Evolutionary conservation across 306 rosid species (phyloP), one percentile per base, ranked within the genome.

Genomic region (Lithocarpus polystachyus): DNA sequence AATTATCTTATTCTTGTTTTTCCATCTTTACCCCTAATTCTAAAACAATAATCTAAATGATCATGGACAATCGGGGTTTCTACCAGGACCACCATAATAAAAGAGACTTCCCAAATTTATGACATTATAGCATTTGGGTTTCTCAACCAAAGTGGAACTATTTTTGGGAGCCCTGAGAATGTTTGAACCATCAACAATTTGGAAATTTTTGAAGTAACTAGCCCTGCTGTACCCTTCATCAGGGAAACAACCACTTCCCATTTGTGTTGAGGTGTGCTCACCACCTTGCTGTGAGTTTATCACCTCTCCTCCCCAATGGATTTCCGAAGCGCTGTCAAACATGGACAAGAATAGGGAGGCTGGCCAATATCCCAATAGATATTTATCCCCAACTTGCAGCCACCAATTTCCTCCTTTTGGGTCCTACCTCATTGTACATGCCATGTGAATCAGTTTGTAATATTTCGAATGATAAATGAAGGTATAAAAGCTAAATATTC

Each of bases 201-300:
- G 88, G 72, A 88, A 79, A 77, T 88, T 84, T 56, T 84, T 88
- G 82, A 88, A 84, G 52, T 81, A 88, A 71, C 89, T 86, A 71
- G 92, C 56, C 43, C 86, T 88, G 0, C 89, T 89, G 80, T 81
- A 88, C 54, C 92, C 92, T 79, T 88, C 92, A 0, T 33, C 85
- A 57, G 89, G 85, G 64, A 86, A 86, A 81, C 84, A 89, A 10
- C 92, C 92, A 68, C 92, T 88, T 29, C 91, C 91, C 91, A 88
- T 88, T 68, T 88, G 89, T 35, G 91, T 88, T 57, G 88, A 62
- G 20, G 91, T 88, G 82, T 88, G 92, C 57, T 86, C 88, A 5
- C 89, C 89, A 24, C 77, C 88, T 12, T 85, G 72, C 1, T 77
- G 61, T 1, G 82, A 82, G 82, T 88, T 88, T 74, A 86, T 89